These are phyloP conservation scores for Prinsepia uniflora DNA, from an alignment of 306 rosid species.

Conservation along the genomic window DNA sequence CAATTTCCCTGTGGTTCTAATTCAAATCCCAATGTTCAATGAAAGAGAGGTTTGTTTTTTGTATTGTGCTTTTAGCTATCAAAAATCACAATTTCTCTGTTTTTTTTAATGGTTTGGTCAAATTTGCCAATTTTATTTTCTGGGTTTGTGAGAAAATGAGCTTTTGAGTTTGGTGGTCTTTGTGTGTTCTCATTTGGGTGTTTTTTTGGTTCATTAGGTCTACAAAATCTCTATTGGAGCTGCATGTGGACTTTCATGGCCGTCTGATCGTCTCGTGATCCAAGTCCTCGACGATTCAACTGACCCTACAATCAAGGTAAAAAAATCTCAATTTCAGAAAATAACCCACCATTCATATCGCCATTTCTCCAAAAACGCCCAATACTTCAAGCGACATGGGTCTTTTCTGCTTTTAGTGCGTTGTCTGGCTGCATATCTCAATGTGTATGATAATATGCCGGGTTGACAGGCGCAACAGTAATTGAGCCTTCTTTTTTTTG, in stretches of 20 bases:
- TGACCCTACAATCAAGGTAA: constrained; percentile 81
- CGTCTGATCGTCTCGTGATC: constrained; percentile 91
- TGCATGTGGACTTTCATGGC: constrained; percentile 97
- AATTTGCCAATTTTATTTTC: neutral
- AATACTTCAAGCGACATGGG: neutral
- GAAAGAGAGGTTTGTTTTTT: constrained; percentile 65
- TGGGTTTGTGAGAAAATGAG: constrained; percentile 9
- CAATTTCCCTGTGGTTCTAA: constrained; percentile 77
- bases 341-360: neutral
- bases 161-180: constrained; percentile 12
- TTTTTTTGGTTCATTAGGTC: constrained; percentile 46
- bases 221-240: constrained; percentile 98
- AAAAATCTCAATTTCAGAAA: neutral
- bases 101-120: neutral
- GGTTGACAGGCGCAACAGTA: neutral
- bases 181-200: neutral
- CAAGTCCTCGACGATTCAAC: constrained; percentile 98
- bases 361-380: neutral
- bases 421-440: neutral
- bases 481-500: neutral
- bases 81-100: neutral
- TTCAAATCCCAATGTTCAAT: constrained; percentile 98
- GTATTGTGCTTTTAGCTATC: neutral
- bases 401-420: neutral
- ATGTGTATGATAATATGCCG: neutral